These are phyloP conservation scores for Pseudopithomyces maydicus DNA, from an alignment of 2,329 filamentous ascomycete genomes.

Conservation along the genomic window DNA sequence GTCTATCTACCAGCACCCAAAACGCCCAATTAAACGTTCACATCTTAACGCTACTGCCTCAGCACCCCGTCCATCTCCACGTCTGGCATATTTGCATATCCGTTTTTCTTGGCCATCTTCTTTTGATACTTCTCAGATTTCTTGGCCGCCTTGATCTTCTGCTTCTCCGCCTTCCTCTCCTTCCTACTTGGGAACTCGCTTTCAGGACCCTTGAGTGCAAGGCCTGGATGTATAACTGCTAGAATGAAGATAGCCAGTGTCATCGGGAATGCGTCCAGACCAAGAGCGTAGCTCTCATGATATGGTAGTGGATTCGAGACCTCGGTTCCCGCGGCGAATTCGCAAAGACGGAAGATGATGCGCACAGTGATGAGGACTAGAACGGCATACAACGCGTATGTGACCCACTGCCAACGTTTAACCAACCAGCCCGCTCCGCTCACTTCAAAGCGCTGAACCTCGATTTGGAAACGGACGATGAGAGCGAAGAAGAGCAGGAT, in stretches of 20 bases:
- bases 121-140: constrained; percentile 19
- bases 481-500: constrained; percentile 31
- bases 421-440: neutral
- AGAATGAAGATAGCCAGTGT: constrained; percentile 44
- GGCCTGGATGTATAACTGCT: constrained; percentile 29
- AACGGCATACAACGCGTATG: constrained; percentile 35
- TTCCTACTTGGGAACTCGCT: constrained; percentile 33
- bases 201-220: constrained; percentile 25
- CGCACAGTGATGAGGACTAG: neutral
- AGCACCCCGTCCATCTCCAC: constrained; percentile 4
- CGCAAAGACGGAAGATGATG: constrained; percentile 61
- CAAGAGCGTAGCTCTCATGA: constrained; percentile 59
- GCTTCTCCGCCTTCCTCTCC: constrained; percentile 31
- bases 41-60: no score
- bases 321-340: constrained; percentile 57
- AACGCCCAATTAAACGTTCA: no score
- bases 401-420: constrained; percentile 26
- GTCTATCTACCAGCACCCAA: no score
- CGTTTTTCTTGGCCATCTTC: constrained; percentile 12
- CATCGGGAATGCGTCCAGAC: constrained; percentile 63
- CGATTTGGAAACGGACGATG: constrained; percentile 25
- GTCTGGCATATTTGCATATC: neutral
- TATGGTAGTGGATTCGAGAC: constrained; percentile 52
- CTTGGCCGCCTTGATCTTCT: constrained; percentile 23
- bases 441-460: constrained; percentile 12